phyloP scores from a whole-genome alignment of 208 protist genomes.

The Trypanosoma rangeli region DNA sequence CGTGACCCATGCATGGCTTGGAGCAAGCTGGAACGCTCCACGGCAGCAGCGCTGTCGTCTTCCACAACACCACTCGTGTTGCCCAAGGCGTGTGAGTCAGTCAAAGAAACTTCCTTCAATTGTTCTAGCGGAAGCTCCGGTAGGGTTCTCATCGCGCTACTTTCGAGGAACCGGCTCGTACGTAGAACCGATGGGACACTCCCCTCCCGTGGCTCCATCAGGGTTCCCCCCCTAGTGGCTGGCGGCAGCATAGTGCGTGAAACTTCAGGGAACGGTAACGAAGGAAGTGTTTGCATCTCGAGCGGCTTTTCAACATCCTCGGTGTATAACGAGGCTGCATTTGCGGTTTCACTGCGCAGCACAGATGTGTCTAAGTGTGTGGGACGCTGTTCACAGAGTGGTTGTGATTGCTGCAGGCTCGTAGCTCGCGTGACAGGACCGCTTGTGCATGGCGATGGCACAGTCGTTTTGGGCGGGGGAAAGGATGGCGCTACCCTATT shows the following conservation, averaged over 20 bases:
- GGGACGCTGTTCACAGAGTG: not conserved
- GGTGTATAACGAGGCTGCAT: not conserved
- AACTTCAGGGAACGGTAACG: not conserved
- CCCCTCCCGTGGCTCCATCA: not conserved
- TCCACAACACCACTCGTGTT: not conserved
- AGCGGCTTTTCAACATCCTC: not conserved
- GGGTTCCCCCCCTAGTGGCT: not conserved
- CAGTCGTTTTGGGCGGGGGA: slow-evolving; percentile 5
- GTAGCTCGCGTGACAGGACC: slow-evolving; percentile 26
- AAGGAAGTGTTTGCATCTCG: not conserved
- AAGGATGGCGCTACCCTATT: not conserved
- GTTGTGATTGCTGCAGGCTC: slow-evolving; percentile 14
- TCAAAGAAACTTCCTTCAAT: slow-evolving; percentile 3
- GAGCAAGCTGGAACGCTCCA: not conserved
- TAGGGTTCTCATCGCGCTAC: not conserved
- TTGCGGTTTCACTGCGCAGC: not conserved
- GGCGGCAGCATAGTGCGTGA: not conserved
- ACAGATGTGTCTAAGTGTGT: not conserved
- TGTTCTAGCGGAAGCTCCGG: slow-evolving; percentile 5
- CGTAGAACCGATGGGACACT: not conserved
- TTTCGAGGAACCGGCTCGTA: not conserved
- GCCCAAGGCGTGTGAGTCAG: not conserved
- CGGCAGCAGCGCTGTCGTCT: not conserved
- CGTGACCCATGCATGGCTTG: not conserved
- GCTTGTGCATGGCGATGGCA: slow-evolving; percentile 19